Conservation (phyloP, 768 basidiomycete genomes). For the Cytidiella melzeri region DNA sequence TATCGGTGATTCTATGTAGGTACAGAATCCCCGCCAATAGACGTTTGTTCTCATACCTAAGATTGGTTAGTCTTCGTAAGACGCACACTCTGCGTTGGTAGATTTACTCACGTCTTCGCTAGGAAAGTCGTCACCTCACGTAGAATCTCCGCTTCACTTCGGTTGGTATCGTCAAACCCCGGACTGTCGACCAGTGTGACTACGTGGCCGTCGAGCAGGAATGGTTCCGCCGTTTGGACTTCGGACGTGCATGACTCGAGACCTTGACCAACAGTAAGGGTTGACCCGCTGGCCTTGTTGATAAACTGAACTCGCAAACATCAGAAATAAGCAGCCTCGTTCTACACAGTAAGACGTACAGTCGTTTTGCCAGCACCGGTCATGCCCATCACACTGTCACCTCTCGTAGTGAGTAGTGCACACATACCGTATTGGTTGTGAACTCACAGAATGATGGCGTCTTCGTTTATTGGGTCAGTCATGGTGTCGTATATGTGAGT, state of each 20-base stretch:
- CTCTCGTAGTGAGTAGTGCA: too few relatives aligned
- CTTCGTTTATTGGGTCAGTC: too few relatives aligned
- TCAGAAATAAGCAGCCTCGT: not conserved
- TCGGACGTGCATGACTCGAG: slow-evolving; percentile 46
- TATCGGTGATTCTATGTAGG: slow-evolving; percentile 25
- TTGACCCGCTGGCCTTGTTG: slow-evolving; percentile 46
- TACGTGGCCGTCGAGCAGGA: slow-evolving; percentile 36
- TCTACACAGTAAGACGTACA: slow-evolving; percentile 6
- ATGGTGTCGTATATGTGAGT: too few relatives aligned
- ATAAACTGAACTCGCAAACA: slow-evolving; percentile 37
- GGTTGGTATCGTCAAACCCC: slow-evolving; percentile 52
- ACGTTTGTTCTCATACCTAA: slow-evolving; percentile 15
- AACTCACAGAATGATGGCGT: too few relatives aligned
- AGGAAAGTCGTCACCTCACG: slow-evolving; percentile 12
- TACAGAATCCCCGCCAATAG: slow-evolving; percentile 22
- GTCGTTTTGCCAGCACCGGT: slow-evolving; percentile 17
- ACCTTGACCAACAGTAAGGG: slow-evolving; percentile 39
- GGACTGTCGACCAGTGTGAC: slow-evolving; percentile 54
- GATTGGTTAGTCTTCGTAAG: not conserved
- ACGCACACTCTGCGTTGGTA: not conserved
- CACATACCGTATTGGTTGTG: too few relatives aligned
- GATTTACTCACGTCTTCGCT: slow-evolving; percentile 13
- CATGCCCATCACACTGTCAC: slow-evolving; percentile 15
- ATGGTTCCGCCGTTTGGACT: slow-evolving; percentile 39
- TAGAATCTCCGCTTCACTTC: slow-evolving; percentile 16